phyloP scores from a whole-genome alignment of 768 basidiomycete species.

The Mycena polygramma region DNA sequence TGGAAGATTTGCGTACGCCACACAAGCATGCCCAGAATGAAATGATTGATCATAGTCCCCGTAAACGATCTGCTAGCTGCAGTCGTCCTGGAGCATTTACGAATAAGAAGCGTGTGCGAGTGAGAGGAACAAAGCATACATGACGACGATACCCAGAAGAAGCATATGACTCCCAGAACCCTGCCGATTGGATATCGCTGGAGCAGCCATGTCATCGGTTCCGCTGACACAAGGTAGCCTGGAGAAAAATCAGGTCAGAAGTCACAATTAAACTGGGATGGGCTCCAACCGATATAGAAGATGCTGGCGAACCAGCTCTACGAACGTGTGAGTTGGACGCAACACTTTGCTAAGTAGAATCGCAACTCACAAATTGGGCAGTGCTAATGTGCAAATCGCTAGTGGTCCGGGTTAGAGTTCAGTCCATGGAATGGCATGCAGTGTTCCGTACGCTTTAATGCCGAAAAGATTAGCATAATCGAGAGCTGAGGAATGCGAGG shows the following conservation, averaged over 20 bases:
- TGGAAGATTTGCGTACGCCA: no score
- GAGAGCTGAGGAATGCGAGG: conserved; percentile 45
- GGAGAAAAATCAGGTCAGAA: neutral
- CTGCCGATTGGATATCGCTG: conserved; percentile 37
- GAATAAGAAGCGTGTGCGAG: neutral
- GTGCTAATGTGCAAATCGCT: conserved; percentile 31
- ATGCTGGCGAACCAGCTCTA: conserved; percentile 32
- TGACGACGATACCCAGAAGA: conserved; percentile 50
- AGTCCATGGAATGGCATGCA: neutral
- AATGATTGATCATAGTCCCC: conserved; percentile 43
- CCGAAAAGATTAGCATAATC: conserved; percentile 46
- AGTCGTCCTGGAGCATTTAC: conserved; percentile 33
- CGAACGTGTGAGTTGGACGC: no score
- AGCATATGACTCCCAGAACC: conserved; percentile 38
- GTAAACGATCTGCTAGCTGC: conserved; percentile 43
- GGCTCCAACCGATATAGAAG: conserved; percentile 38
- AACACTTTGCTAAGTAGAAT: neutral
- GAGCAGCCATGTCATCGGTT: conserved; percentile 46
- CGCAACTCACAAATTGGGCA: conserved; percentile 27
- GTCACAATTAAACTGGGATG: neutral
- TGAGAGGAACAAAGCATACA: conserved; percentile 19
- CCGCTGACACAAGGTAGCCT: conserved; percentile 46
- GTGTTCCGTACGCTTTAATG: conserved; percentile 36
- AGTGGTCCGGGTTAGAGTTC: neutral
- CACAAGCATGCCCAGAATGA: conserved; percentile 48